Evolutionary conservation across 2,329 filamentous ascomycete genomes (phyloP).

Genomic region (Aspergillus carbonarius): DNA sequence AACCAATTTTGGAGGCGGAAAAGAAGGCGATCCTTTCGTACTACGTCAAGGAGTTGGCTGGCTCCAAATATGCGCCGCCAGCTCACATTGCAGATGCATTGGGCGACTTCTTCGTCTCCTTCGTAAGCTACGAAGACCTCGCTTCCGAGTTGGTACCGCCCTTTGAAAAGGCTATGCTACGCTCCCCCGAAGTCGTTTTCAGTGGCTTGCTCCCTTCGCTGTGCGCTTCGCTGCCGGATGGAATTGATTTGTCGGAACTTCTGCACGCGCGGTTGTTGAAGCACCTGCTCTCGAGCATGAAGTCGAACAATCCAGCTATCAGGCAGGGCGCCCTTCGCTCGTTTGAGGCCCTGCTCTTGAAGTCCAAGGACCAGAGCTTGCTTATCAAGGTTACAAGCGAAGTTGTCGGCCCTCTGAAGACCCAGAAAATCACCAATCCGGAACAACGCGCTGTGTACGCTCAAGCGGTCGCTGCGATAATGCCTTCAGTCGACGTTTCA

Average conservation of each 20-base stretch:
- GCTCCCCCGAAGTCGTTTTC: slow-evolving; percentile 86
- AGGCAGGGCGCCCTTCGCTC: slow-evolving; percentile 72
- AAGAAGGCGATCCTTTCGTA: slow-evolving; percentile 77
- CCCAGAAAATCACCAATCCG: slow-evolving; percentile 76
- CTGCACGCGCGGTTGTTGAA: slow-evolving; percentile 75
- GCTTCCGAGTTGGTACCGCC: slow-evolving; percentile 73
- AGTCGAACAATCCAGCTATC: slow-evolving; percentile 79
- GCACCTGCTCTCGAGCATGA: slow-evolving; percentile 83
- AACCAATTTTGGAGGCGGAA: slow-evolving; percentile 60
- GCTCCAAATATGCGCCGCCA: slow-evolving; percentile 71
- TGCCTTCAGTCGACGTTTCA: slow-evolving; percentile 61
- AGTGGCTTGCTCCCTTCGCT: slow-evolving; percentile 75
- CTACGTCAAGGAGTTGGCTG: slow-evolving; percentile 80
- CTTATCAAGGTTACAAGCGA: slow-evolving; percentile 73
- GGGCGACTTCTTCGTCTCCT: slow-evolving; percentile 77
- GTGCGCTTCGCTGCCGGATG: slow-evolving; percentile 65
- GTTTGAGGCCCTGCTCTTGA: slow-evolving; percentile 68
- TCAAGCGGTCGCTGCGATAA: slow-evolving; percentile 70
- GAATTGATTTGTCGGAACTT: slow-evolving; percentile 74
- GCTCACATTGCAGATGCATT: slow-evolving; percentile 71
- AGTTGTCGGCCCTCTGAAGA: slow-evolving; percentile 74
- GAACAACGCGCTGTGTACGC: slow-evolving; percentile 83
- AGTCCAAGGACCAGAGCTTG: slow-evolving; percentile 58
- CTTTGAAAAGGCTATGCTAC: slow-evolving; percentile 82
- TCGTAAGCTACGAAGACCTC: slow-evolving; percentile 71